Evolutionary conservation across 768 basidiomycete genomes (phyloP), one percentile per base, ranked within the genome.

Genomic region (Daedaleopsis sinensis): DNA sequence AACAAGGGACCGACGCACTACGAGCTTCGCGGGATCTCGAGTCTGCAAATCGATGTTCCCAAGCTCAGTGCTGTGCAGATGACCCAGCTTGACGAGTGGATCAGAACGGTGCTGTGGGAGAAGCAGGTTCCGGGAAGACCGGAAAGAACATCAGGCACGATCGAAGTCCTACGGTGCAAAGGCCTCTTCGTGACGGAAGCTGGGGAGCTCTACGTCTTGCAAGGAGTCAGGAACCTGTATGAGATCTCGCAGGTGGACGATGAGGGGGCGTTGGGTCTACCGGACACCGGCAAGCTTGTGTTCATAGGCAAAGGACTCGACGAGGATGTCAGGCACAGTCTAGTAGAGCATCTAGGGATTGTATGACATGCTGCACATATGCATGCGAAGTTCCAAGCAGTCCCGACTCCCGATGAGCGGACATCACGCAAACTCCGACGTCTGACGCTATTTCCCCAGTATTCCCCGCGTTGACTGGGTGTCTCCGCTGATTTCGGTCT

Each of bases 171-270:
- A 19, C 86, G 97, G 16, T 93, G 93, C 68, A 98, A 99, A 72
- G 96, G 96, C 9, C 79, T 94, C 19, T 87, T 96, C 64, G 73
- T 73, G 18, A 76, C 79, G 11, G 72, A 79, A 2, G 73, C 76
- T 0, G 90, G 90, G 2, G 78, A 82, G 55, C 79, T 83, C 58
- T 83, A 87, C 66, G 84, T 98, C 55, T 75, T 99, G 48, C 97
- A 99, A 71, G 97, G 96, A 2, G 97, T 99, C 13, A 80, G 93
- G 65, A 93, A 79, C 66, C 82, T 98, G 73, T 99, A 96, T 71
- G 96, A 99, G 67, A 82, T 96, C 15, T 70, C 73, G 0, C 74
- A 79, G 52, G 76, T 87, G 43, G 78, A 77, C 37, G 67, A 61
- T 0, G 59, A 64, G 55, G 68, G 68, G n/a, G 74, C 70, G 44